Conservation (phyloP, 768 basidiomycete species). For the Dendrothele bispora region DNA sequence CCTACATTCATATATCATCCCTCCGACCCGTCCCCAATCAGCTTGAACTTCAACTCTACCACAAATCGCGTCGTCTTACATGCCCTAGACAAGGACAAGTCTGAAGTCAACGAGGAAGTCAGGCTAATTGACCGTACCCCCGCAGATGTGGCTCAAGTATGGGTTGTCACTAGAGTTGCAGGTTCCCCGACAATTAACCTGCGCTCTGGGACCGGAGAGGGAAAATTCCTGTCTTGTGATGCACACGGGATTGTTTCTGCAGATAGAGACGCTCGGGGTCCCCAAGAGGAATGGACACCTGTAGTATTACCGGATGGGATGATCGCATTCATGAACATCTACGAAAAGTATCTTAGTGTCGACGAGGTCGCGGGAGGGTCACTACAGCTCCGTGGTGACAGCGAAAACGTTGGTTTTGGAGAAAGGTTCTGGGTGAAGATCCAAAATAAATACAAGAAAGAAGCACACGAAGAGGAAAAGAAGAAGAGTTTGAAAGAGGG, state of each 20-base stretch:
- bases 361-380: constrained; percentile 87
- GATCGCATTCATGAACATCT: constrained; percentile 85
- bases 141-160: constrained; percentile 84
- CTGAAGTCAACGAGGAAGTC: constrained; percentile 45
- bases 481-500: constrained; percentile 70
- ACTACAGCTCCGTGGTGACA: constrained; percentile 78
- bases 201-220: constrained; percentile 83
- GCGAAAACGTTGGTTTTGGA: constrained; percentile 79
- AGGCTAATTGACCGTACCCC: constrained; percentile 67
- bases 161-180: constrained; percentile 86
- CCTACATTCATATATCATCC: constrained; percentile 88
- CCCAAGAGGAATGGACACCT: constrained; percentile 93
- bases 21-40: constrained; percentile 75
- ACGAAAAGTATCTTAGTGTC: constrained; percentile 83
- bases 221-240: constrained; percentile 90
- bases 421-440: constrained; percentile 91
- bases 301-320: constrained; percentile 77
- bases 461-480: constrained; percentile 78
- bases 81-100: constrained; percentile 57
- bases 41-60: constrained; percentile 76
- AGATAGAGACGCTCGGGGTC: constrained; percentile 86
- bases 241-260: constrained; percentile 81
- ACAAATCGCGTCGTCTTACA: constrained; percentile 71
- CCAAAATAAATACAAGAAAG: constrained; percentile 85
- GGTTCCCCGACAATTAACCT: constrained; percentile 85